phyloP scores from a whole-genome alignment of 805 yeast species.

The Wickerhamomyces strasburgensis region DNA sequence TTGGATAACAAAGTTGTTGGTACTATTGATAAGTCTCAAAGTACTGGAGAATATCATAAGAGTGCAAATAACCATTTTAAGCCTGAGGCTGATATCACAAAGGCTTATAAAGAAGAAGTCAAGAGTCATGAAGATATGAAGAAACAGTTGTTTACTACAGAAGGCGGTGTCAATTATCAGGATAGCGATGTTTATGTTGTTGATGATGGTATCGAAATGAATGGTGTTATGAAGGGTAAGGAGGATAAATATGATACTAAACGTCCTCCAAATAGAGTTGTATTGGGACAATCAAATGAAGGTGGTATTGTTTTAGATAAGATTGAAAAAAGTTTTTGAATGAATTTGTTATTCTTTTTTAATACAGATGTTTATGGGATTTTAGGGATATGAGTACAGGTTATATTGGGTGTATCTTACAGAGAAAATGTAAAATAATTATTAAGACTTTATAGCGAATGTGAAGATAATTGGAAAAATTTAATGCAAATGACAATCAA shows the following conservation, averaged over 20 bases:
- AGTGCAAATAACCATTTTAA: slow-evolving; percentile 1
- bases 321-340: background rate
- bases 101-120: slow-evolving; percentile 1
- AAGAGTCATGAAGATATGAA: background rate
- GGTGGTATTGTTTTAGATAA: background rate
- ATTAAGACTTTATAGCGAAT: no score
- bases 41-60: background rate
- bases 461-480: no score
- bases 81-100: slow-evolving; percentile 1
- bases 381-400: no score
- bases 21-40: slow-evolving; percentile 5
- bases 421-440: no score
- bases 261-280: background rate
- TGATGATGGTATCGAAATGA: background rate
- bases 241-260: background rate
- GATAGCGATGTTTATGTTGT: no score
- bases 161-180: no score
- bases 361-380: background rate
- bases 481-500: no score
- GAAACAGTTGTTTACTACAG: no score
- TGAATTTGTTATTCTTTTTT: background rate
- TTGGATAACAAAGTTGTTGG: slow-evolving; percentile 18
- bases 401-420: no score
- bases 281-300: background rate
- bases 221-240: background rate